Evolutionary conservation across 2,329 filamentous ascomycete genomes (phyloP), one percentile per base, ranked within the genome.

Genomic region (Phaeophleospora eucalypticola): DNA sequence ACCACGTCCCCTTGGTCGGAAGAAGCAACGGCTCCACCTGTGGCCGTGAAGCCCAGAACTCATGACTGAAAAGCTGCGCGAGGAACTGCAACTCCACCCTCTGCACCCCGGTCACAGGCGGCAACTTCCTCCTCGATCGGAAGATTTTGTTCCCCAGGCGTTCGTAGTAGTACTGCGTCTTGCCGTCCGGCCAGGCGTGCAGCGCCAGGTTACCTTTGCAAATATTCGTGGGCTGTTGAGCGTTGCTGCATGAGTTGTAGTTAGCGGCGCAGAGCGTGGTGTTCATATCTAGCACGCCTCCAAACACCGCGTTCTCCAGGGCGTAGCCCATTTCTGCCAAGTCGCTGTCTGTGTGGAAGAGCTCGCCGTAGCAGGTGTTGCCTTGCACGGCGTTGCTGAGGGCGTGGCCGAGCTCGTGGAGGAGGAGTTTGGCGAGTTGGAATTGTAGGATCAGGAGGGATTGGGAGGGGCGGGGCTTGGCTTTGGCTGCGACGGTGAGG

Each of bases 381-480:
- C 36, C 43, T 8, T 41, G 36, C 4, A 39, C 27, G 10, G 43
- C 43, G n/a, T 32, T 40, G 7, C 33, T 33, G 24, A 46, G 29
- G 15, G 36, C 27, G 16, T 46, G 43, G 3, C 43, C 43, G 6
- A 46, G 10, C 34, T 46, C 43, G 37, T 46, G 43, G 27, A 46
- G 21, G 15, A 46, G 27, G 16, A 39, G 15, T 29, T 16, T 46
- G 2, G 36, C 36, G 18, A 40, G 27, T 2, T 21, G 6, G 15
- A 46, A 45, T 15, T 36, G 43, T 29, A 29, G 24, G 24, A 15
- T 36, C 7, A 36, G 34, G 15, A 15, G 12, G 7, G 34, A 36
- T 7, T n/a, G 16, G n/a, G 34, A 36, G 6, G 14, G 12, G 8
- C 34, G 34, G 15, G 6, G 7, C 14, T 8, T 7, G 6, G 15